Conservation (phyloP, 768 basidiomycete species). For the Hebeloma cylindrosporum region DNA sequence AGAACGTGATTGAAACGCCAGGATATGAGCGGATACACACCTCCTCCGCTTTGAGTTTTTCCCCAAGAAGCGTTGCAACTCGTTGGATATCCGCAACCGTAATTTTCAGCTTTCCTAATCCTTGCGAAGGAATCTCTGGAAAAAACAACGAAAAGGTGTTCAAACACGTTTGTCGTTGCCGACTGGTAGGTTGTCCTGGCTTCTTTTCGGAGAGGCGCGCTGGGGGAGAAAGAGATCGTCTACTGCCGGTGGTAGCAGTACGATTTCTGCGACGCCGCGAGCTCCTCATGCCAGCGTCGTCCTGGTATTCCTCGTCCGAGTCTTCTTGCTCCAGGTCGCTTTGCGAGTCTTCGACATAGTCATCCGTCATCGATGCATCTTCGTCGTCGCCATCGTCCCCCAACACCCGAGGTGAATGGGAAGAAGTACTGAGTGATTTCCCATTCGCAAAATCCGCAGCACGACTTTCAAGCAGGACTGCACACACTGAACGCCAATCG, state of each 20-base stretch:
- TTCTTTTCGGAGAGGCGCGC: conserved; percentile 3
- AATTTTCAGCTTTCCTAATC: conserved; percentile 53
- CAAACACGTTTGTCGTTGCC: conserved; percentile 55
- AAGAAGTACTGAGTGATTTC: conserved; percentile 11
- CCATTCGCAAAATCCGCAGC: conserved; percentile 28
- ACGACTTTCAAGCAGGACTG: conserved; percentile 60
- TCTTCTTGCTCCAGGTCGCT: conserved; percentile 30
- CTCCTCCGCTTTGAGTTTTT: conserved; percentile 74
- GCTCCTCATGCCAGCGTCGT: too few species aligned
- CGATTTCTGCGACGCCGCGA: too few species aligned
- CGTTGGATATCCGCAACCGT: conserved; percentile 66
- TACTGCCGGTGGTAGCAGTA: conserved; percentile 5
- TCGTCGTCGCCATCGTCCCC: conserved; percentile 23
- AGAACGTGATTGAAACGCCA: not conserved
- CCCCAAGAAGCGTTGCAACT: conserved; percentile 62
- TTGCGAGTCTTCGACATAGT: conserved; percentile 18
- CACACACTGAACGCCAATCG: conserved; percentile 82
- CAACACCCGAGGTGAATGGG: not conserved
- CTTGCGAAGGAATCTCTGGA: conserved; percentile 35
- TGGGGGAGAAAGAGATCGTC: conserved; percentile 8
- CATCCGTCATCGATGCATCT: conserved; percentile 25
- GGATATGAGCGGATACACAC: conserved; percentile 35
- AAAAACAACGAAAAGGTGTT: conserved; percentile 76
- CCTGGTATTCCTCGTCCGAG: conserved; percentile 36
- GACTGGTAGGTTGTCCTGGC: conserved; percentile 39